Conservation (phyloP, 768 basidiomycete species). For the Tylopilus subfusipes region DNA sequence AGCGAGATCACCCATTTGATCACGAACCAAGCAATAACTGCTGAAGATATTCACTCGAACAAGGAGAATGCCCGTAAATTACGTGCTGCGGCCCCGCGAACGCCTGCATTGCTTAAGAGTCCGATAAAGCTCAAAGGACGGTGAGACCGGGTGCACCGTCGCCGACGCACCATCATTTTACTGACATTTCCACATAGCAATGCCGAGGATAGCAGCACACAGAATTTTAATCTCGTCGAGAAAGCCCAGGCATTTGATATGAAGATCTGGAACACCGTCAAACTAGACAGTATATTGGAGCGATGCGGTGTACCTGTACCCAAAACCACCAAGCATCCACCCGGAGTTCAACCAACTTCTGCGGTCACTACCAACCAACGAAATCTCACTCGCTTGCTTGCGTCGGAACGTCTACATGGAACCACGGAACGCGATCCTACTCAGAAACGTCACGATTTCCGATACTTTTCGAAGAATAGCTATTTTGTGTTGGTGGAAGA, state of each 20-base stretch:
- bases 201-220: constrained; percentile 30
- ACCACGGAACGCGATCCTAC: constrained; percentile 87
- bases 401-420: constrained; percentile 83
- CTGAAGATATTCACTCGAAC: constrained; percentile 39
- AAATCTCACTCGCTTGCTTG: constrained; percentile 59
- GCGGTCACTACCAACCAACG: constrained; percentile 37
- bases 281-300: constrained; percentile 68
- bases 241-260: constrained; percentile 70
- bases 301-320: constrained; percentile 51
- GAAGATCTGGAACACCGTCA: constrained; percentile 82
- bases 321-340: constrained; percentile 26
- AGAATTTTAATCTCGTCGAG: constrained; percentile 49
- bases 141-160: constrained; percentile 36
- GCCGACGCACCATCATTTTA: background rate
- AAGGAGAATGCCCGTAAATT: constrained; percentile 63
- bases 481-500: constrained; percentile 93
- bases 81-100: constrained; percentile 23
- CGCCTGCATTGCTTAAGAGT: constrained; percentile 47
- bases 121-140: constrained; percentile 59
- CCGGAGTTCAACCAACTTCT: constrained; percentile 29
- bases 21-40: constrained; percentile 50
- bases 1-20: constrained; percentile 85
- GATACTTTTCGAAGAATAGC: constrained; percentile 74
- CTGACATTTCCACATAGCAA: constrained; percentile 16
- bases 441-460: constrained; percentile 82